Base-by-base conservation (phyloP, 1,284 basidiomycete species). In the Ganoderma sp. region DNA sequence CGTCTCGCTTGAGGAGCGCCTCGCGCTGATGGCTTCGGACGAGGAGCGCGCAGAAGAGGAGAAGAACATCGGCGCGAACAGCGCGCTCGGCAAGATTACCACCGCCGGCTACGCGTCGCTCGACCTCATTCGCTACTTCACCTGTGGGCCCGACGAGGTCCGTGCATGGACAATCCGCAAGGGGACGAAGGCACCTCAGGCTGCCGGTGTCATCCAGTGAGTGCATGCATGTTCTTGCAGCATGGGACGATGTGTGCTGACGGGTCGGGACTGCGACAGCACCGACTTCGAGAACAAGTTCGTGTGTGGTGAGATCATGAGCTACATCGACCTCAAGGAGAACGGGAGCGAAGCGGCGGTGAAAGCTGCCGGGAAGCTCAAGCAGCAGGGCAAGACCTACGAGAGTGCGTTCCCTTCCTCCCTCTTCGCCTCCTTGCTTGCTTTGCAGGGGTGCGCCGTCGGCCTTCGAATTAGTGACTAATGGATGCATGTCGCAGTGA, bases 301-400 rank as follows among this genome's bases (percentile, higher is more conserved):
- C 76, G 94, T 99, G n/a, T 99, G 97, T 76, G 98, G 97, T 81
- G 97, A 99, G 82, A 98, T 99, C 79, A 98, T 99, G 95, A 78
- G 90, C 4, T 98, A 91, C 77, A 90, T 90, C 0, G 98, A 99
- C 79, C 84, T 99, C 72, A 93, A 93, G 79, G 96, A 98, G 81
- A 84, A 96, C 76, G 97, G 96, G 17, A 92, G 90, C 71, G 98
- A 99, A 84, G 74, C 88, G 3, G 90, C 92, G 14, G 96, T 98
- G 78, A 99, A 99, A 83, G 95, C 97, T 52, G 96, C 93, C 25
- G 98, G 98, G 56, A 99, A 98, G 82, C 87, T 97, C 69, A 87
- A 94, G 78, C 97, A 99, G 79, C 96, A 98, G 79, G 97, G 97
- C 70, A 98, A 99, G 81, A 94, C 96, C 1, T 99, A 97, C 79